Evolutionary conservation across 352 stramenopile species (phyloP).

Genomic region (Pythium phragmiticola): DNA sequence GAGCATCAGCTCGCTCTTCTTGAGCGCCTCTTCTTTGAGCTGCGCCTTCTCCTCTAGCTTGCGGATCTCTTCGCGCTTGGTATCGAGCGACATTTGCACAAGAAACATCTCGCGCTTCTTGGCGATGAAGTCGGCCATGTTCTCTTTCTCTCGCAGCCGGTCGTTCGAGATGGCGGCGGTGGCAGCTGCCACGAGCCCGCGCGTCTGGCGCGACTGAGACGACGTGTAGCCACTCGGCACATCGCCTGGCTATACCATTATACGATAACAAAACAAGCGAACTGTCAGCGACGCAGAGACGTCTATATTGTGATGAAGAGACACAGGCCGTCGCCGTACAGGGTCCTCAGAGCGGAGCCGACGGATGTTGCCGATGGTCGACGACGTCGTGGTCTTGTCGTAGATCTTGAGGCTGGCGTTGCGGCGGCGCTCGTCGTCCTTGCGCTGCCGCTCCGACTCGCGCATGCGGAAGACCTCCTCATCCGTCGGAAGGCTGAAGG

Average conservation of each 20-base stretch:
- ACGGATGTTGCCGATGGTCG: conserved; percentile 79
- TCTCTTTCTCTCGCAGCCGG: conserved; percentile 92
- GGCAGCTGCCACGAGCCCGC: conserved; percentile 73
- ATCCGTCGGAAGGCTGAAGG: conserved; percentile 92
- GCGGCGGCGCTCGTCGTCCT: conserved; percentile 73
- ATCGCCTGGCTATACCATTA: conserved; percentile 1
- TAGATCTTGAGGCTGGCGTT: conserved; percentile 84
- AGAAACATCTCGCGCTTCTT: conserved; percentile 98
- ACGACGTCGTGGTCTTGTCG: conserved; percentile 85
- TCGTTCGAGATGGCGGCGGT: conserved; percentile 84
- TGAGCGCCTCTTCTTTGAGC: conserved; percentile 93
- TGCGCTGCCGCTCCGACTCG: conserved; percentile 88
- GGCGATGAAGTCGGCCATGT: conserved; percentile 94
- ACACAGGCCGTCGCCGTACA: conserved; percentile 28
- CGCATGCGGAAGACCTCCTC: conserved; percentile 94
- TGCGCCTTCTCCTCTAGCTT: conserved; percentile 96
- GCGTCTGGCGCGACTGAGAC: conserved; percentile 71
- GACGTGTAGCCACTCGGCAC: conserved; percentile 44
- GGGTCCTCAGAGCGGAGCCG: conserved; percentile 60
- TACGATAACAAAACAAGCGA: background rate
- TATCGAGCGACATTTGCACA: conserved; percentile 95
- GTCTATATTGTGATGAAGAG: too few species aligned
- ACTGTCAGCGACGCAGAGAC: background rate
- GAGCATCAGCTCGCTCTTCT: conserved; percentile 95
- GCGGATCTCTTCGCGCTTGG: conserved; percentile 95